Conservation (phyloP, 352 stramenopile species). For the Phytopythium kandeliae region DNA sequence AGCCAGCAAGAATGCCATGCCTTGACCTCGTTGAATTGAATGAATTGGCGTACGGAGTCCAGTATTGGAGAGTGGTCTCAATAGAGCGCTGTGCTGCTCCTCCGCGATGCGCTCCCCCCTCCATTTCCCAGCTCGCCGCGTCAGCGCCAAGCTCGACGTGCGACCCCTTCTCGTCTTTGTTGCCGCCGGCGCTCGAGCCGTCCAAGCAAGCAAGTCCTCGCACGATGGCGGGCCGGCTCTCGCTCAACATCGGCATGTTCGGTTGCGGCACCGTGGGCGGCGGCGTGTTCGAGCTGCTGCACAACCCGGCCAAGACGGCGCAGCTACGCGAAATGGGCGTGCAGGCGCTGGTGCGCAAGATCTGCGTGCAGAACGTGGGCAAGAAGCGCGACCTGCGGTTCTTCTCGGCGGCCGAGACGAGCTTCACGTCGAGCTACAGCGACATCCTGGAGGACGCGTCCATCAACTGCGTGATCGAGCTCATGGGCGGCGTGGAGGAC, state of each 20-base stretch:
- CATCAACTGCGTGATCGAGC: slow-evolving; percentile 96
- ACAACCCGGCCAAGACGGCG: slow-evolving; percentile 46
- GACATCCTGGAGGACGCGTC: slow-evolving; percentile 89
- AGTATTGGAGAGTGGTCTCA: too few species aligned
- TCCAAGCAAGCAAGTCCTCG: neutral
- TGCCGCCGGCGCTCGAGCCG: too few species aligned
- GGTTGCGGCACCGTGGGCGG: slow-evolving; percentile 86
- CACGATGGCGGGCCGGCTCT: slow-evolving; percentile 4
- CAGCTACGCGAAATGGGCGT: slow-evolving; percentile 59
- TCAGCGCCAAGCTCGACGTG: neutral
- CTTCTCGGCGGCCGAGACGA: slow-evolving; percentile 36
- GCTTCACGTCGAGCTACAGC: slow-evolving; percentile 61
- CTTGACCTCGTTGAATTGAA: too few species aligned
- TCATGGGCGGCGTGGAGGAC: slow-evolving; percentile 94
- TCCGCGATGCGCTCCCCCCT: too few species aligned
- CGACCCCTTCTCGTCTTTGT: too few species aligned
- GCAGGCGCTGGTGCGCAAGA: slow-evolving; percentile 77
- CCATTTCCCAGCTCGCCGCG: neutral
- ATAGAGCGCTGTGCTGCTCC: too few species aligned
- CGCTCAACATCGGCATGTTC: slow-evolving; percentile 83
- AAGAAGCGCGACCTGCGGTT: slow-evolving; percentile 70
- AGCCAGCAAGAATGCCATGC: too few species aligned
- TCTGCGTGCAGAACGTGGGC: slow-evolving; percentile 77
- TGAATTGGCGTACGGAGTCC: too few species aligned
- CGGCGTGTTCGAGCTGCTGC: slow-evolving; percentile 84